These are phyloP conservation scores for Falciphora oryzae DNA, from an alignment of 2,329 filamentous ascomycete species.

Conservation along the genomic window DNA sequence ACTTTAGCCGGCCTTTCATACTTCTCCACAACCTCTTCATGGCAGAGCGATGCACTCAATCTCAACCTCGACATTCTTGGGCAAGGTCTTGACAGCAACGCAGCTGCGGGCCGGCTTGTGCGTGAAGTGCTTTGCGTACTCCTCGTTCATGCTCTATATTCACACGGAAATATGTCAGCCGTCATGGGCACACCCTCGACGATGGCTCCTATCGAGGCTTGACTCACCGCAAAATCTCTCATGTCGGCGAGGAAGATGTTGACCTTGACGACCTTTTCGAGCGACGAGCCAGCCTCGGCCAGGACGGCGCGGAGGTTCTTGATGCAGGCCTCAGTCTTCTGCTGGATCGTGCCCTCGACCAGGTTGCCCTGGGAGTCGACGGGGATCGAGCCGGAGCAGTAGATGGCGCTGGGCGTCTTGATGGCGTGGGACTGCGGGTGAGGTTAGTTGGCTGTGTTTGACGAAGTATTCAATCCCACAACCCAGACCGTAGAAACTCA, in stretches of 20 bases:
- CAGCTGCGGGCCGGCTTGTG: constrained; percentile 86
- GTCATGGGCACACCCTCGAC: neutral
- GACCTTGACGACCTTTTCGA: constrained; percentile 82
- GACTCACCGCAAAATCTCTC: constrained; percentile 67
- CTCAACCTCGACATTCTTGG: constrained; percentile 81
- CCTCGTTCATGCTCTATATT: constrained; percentile 68
- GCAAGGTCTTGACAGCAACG: constrained; percentile 83
- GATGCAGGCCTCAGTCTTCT: constrained; percentile 59
- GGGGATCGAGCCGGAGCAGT: constrained; percentile 68
- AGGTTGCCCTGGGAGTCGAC: constrained; percentile 50
- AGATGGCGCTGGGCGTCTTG: constrained; percentile 60
- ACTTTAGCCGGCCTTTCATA: too few relatives aligned
- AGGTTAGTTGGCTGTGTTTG: neutral
- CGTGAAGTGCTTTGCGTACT: constrained; percentile 76
- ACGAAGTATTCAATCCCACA: neutral
- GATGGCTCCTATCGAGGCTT: neutral
- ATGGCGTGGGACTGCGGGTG: constrained; percentile 47
- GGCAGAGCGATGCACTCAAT: constrained; percentile 81
- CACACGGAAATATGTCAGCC: neutral
- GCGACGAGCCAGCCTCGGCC: constrained; percentile 69
- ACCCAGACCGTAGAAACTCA: constrained; percentile 31
- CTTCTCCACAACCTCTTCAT: constrained; percentile 24
- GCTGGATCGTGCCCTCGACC: constrained; percentile 52
- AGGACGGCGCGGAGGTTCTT: constrained; percentile 82
- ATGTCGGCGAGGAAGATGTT: constrained; percentile 90